Evolutionary conservation across 1,284 basidiomycete species (phyloP).

Genomic region (Puccinia hordei): DNA sequence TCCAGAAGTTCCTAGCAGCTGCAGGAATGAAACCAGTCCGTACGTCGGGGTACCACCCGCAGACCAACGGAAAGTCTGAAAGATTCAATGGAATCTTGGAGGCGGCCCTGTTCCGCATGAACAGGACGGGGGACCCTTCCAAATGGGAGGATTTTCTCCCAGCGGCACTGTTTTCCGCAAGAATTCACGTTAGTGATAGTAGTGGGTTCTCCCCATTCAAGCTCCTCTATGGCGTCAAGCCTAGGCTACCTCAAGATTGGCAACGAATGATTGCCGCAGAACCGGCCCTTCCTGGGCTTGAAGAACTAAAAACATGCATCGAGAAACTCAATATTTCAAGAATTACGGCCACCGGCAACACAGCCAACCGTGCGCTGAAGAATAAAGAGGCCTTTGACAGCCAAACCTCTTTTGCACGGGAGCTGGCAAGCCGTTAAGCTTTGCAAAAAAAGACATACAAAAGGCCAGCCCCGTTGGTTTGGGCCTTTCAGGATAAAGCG

Average conservation of each 20-base stretch:
- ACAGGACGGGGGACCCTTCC: not conserved
- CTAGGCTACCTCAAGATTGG: not conserved
- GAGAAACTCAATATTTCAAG: not conserved
- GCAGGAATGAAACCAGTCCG: not conserved
- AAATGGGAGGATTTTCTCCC: not conserved
- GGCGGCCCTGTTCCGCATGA: not conserved
- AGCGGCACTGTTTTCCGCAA: not conserved
- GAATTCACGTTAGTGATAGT: not conserved
- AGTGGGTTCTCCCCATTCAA: not conserved
- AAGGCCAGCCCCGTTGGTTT: conserved; percentile 17
- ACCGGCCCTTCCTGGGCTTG: not conserved
- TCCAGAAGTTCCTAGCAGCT: not conserved
- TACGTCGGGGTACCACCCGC: not conserved
- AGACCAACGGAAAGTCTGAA: conserved; percentile 3
- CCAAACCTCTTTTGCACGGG: not conserved
- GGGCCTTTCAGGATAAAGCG: not conserved
- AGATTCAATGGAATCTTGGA: not conserved
- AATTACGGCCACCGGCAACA: not conserved
- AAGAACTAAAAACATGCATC: not conserved
- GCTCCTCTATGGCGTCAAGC: not conserved
- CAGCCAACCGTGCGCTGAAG: not conserved
- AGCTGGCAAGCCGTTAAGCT: not conserved
- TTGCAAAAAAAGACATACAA: not conserved
- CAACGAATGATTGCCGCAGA: not conserved
- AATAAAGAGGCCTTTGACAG: not conserved